Evolutionary conservation across 495 filamentous ascomycete species (phyloP), one percentile per base, ranked within the genome.

Genomic region (Xylaria curta): DNA sequence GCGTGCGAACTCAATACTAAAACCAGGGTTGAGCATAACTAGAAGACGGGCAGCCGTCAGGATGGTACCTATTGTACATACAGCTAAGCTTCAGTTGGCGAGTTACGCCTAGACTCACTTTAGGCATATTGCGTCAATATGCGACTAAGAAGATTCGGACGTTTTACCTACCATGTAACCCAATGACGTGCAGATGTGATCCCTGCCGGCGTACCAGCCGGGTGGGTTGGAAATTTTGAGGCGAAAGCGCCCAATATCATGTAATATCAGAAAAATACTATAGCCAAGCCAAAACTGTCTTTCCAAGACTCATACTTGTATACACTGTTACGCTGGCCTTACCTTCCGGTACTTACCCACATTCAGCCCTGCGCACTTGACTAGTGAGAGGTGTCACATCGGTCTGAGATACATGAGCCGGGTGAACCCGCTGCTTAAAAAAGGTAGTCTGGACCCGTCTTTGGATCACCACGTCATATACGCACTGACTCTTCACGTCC

Each of bases 101-200:
- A 26, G 15, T 62, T 51, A 53, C 47, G 44, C 68, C 62, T 58
- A 60, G 31, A 38, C 31, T 28, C 58, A n/a, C 26, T 60, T 36
- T 36, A 44, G 17, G 42, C 42, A 31, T 21, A 44, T 0, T 12
- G 9, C 8, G 3, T 0, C 3, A 19, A 36, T 70, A 63, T 70
- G 68, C 59, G 33, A 62, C 60, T 64, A 63, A 58, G 38, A 47
- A 21, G 21, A 54, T 38, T 31, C 4, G 26, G 33, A 7, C 19
- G 66, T 17, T 47, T 12, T 13, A 38, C 36, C 36, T 38, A 7
- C 26, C 26, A 3, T 67, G 66, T 21, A 69, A 70, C 60, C 69
- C 24, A 54, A 65, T 71, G 60, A 71, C 69, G 59, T 59, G 61
- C 40, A 51, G 69, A 64, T 54, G 1, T 46, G 28, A 19, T 49